Evolutionary conservation across 2,329 filamentous ascomycete genomes (phyloP), one percentile per base, ranked within the genome.

Genomic region (Fusarium temperatum): DNA sequence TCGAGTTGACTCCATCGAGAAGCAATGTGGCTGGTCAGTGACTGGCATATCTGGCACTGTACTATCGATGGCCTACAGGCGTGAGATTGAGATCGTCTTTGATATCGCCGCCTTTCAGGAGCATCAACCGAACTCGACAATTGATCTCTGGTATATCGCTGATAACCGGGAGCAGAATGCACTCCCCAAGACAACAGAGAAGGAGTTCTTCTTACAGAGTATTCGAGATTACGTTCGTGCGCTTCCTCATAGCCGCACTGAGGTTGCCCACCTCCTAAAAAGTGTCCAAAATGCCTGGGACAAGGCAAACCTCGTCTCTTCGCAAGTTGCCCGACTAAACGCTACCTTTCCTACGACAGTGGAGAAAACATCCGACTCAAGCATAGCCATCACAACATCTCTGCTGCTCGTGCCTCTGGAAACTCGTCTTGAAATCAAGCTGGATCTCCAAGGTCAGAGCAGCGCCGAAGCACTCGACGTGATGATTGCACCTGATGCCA

Each of bases 141-240:
- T 95, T 74, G 91, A 93, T 67, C 84, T 95, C 1, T 90, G 89
- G 82, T 94, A 94, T 80, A 89, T 94, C 72, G 91, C 88, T 32
- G 88, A 89, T 73, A 86, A 84, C 58, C 85, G 87, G 54, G 85
- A 89, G 48, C 82, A 83, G n/a, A 84, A 89, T 35, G 84, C 89
- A 15, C 79, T 85, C 38, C 88, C 89, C 0, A 81, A 90, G 59
- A 91, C 90, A 3, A 87, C 88, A 1, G 92, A 93, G 78, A 91
- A 90, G 75, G 91, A 93, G 42, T 95, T 95, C 83, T 94, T 95
- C 79, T 83, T 96, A 13, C 89, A 93, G 77, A 89, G 90, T 76
- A 90, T 95, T 66, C 88, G 91, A 48, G 91, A 93, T 64, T 88
- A 92, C 64, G 84, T 94, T 47, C 89, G 92, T 54, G 88, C 85